Evolutionary conservation across 23 red algal species (phyloP).

Genomic region (Chondrus crispus): DNA sequence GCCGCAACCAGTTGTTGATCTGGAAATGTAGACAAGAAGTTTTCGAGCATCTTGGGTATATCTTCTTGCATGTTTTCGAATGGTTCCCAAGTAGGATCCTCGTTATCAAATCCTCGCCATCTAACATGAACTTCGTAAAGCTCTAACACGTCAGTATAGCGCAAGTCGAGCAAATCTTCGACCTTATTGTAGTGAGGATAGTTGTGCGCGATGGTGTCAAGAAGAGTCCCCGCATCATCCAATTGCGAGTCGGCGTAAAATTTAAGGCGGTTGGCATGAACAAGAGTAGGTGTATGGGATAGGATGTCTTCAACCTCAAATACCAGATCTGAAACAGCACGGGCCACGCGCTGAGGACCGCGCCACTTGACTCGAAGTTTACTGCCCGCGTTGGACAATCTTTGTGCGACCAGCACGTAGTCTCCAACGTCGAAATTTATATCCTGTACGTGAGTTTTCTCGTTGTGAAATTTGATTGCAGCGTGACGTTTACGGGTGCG

Average conservation of each 20-base stretch:
- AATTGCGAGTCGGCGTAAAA: background rate
- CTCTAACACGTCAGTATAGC: background rate
- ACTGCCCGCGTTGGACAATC: background rate
- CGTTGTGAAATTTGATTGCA: background rate
- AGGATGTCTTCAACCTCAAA: slow-evolving; percentile 2
- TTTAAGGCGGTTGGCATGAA: background rate
- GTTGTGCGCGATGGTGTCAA: background rate
- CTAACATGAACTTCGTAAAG: background rate
- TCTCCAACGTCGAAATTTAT: background rate
- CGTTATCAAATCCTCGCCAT: background rate
- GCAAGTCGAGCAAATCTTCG: background rate
- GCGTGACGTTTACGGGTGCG: background rate
- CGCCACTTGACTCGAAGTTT: background rate
- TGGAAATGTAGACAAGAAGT: background rate
- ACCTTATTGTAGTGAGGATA: background rate
- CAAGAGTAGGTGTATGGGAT: background rate
- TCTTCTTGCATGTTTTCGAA: background rate
- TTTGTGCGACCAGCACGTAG: background rate
- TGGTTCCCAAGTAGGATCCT: background rate
- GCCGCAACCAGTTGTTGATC: background rate
- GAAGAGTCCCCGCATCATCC: background rate
- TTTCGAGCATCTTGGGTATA: background rate
- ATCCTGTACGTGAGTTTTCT: background rate
- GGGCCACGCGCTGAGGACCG: background rate
- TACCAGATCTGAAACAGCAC: background rate